These are phyloP conservation scores for Cyclanthera cordifolia DNA, from an alignment of 306 rosid species.

Conservation along the genomic window DNA sequence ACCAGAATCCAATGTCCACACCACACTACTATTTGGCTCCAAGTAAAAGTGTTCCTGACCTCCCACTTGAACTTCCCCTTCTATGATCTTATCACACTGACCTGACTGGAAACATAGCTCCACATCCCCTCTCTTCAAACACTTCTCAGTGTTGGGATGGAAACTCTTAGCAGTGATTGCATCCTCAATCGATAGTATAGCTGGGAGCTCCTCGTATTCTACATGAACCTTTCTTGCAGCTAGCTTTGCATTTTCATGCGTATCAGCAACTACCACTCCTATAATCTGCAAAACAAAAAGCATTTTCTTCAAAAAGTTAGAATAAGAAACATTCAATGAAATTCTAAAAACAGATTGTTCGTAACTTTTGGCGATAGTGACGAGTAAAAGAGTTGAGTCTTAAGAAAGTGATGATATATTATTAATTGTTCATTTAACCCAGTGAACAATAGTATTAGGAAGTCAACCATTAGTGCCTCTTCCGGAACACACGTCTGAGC, in stretches of 20 bases:
- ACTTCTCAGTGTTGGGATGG: slow-evolving; percentile 60
- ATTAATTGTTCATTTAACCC: neutral
- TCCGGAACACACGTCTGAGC: neutral
- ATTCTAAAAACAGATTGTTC: neutral
- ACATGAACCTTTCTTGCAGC: slow-evolving; percentile 60
- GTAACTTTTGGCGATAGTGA: neutral
- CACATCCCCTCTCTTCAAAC: slow-evolving; percentile 65
- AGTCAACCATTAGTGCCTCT: neutral
- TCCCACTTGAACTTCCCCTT: slow-evolving; percentile 81
- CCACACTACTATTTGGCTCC: slow-evolving; percentile 68
- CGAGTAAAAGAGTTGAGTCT: neutral
- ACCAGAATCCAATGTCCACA: slow-evolving; percentile 89
- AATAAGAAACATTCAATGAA: neutral
- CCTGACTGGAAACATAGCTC: slow-evolving; percentile 66
- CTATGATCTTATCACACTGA: slow-evolving; percentile 65
- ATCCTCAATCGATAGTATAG: slow-evolving; percentile 71
- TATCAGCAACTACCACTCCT: slow-evolving; percentile 89
- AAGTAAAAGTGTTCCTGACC: slow-evolving; percentile 97
- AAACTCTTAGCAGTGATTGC: slow-evolving; percentile 65
- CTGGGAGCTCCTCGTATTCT: slow-evolving; percentile 76
- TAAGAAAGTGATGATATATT: too few relatives aligned
- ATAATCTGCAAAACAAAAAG: slow-evolving; percentile 41
- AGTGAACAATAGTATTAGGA: neutral
- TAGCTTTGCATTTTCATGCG: slow-evolving; percentile 84
- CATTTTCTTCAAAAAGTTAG: neutral